Evolutionary conservation across 306 rosid genomes (phyloP).

Genomic region (Calophaca sinica): DNA sequence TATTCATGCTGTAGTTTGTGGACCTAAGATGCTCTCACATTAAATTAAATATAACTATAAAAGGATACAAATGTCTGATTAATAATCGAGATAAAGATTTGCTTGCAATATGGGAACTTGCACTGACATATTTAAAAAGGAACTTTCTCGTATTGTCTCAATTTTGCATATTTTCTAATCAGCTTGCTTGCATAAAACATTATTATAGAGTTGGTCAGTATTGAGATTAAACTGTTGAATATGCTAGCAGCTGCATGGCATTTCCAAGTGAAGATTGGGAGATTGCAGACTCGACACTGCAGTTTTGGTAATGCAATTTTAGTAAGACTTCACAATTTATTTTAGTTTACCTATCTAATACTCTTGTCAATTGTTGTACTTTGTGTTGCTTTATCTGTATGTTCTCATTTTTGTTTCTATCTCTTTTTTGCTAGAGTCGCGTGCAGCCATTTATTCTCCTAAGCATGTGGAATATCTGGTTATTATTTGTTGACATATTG

Average conservation of each 20-base stretch:
- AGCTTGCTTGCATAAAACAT: slow-evolving; percentile 41
- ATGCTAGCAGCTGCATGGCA: slow-evolving; percentile 83
- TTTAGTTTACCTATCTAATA: slow-evolving; percentile 15
- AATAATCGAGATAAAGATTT: slow-evolving; percentile 26
- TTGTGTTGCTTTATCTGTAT: slow-evolving; percentile 23
- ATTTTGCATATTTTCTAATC: slow-evolving; percentile 31
- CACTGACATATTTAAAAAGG: slow-evolving; percentile 29
- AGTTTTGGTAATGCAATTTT: slow-evolving; percentile 78
- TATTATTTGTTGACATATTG: not conserved
- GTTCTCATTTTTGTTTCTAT: slow-evolving; percentile 26
- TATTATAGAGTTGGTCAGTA: slow-evolving; percentile 35
- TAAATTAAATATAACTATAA: not conserved
- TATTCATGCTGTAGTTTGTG: slow-evolving; percentile 25
- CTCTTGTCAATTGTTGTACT: slow-evolving; percentile 42
- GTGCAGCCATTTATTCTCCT: slow-evolving; percentile 16
- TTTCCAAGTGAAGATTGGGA: slow-evolving; percentile 98
- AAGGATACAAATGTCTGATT: slow-evolving; percentile 26
- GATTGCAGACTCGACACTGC: slow-evolving; percentile 92
- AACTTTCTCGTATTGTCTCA: slow-evolving; percentile 1
- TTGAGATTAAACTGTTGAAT: slow-evolving; percentile 47
- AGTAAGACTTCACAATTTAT: slow-evolving; percentile 26
- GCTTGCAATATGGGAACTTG: slow-evolving; percentile 36
- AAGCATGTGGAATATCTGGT: slow-evolving; percentile 13
- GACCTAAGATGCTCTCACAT: not conserved
- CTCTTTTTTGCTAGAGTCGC: not conserved